These are phyloP conservation scores for Oxyria digyna DNA, from an alignment of 148 eudicot species.

Conservation along the genomic window DNA sequence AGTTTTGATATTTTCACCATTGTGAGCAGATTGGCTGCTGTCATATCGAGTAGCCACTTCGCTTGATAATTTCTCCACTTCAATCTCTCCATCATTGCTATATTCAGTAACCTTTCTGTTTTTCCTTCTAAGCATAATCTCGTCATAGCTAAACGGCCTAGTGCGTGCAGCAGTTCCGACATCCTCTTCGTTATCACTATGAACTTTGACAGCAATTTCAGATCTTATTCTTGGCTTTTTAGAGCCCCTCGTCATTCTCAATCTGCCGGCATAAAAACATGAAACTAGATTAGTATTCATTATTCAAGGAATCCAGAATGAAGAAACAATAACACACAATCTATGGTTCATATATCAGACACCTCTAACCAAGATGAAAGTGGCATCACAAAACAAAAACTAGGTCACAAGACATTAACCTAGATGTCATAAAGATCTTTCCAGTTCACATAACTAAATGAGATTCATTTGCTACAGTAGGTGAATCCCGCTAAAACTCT, in stretches of 20 bases:
- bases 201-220: constrained; percentile 22
- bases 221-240: constrained; percentile 34
- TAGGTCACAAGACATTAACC: neutral
- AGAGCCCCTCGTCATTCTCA: constrained; percentile 47
- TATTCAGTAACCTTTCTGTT: constrained; percentile 33
- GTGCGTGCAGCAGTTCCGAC: constrained; percentile 89
- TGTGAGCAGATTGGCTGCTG: constrained; percentile 11
- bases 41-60: constrained; percentile 11
- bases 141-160: constrained; percentile 81
- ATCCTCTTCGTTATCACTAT: constrained; percentile 25
- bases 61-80: constrained; percentile 16
- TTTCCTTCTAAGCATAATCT: constrained; percentile 68
- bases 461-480: neutral
- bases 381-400: neutral
- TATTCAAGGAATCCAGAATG: neutral
- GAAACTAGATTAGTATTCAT: neutral
- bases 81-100: constrained; percentile 19
- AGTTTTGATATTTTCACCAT: constrained; percentile 16
- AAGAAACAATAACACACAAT: neutral
- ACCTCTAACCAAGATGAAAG: neutral
- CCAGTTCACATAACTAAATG: neutral
- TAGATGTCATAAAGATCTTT: neutral
- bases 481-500: neutral
- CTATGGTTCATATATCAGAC: neutral
- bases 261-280: neutral